Evolutionary conservation across 257 asterid species (phyloP).

Genomic region (Solanum sejunctum): DNA sequence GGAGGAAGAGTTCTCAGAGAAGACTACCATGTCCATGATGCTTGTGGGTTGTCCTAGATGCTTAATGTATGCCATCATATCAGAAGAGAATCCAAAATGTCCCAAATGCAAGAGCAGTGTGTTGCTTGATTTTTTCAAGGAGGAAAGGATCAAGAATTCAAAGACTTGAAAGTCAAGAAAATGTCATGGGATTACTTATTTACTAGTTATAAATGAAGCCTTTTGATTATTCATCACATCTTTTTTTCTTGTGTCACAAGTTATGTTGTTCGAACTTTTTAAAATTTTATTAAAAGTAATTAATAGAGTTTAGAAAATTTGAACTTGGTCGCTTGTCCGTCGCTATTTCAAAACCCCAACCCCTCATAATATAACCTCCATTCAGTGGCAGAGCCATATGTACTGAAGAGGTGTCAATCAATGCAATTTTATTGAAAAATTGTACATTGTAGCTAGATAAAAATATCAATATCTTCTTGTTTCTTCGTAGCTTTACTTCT

Average conservation of each 20-base stretch:
- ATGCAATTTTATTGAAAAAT: too few species aligned
- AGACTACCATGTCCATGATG: slow-evolving; percentile 20
- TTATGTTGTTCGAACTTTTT: neutral
- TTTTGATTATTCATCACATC: neutral
- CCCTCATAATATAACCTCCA: too few species aligned
- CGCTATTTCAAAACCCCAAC: too few species aligned
- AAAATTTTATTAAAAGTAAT: neutral
- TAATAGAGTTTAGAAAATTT: neutral
- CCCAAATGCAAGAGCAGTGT: slow-evolving; percentile 49
- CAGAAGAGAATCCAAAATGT: slow-evolving; percentile 31
- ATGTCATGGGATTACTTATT: neutral
- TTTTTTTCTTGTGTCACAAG: neutral
- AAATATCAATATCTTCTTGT: too few species aligned
- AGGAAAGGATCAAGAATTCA: slow-evolving; percentile 14
- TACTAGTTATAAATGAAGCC: neutral
- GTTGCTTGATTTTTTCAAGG: slow-evolving; percentile 43
- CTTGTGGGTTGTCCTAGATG: slow-evolving; percentile 42
- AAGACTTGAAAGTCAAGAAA: slow-evolving; percentile 7
- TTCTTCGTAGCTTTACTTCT: too few species aligned
- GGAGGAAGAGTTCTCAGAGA: neutral
- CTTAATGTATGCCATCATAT: slow-evolving; percentile 40
- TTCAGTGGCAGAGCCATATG: too few species aligned
- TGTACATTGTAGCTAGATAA: too few species aligned
- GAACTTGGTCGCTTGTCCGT: too few species aligned
- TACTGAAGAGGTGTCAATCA: too few species aligned